These are phyloP conservation scores for Dentipellis fragilis DNA, from an alignment of 768 basidiomycete species.

Conservation along the genomic window DNA sequence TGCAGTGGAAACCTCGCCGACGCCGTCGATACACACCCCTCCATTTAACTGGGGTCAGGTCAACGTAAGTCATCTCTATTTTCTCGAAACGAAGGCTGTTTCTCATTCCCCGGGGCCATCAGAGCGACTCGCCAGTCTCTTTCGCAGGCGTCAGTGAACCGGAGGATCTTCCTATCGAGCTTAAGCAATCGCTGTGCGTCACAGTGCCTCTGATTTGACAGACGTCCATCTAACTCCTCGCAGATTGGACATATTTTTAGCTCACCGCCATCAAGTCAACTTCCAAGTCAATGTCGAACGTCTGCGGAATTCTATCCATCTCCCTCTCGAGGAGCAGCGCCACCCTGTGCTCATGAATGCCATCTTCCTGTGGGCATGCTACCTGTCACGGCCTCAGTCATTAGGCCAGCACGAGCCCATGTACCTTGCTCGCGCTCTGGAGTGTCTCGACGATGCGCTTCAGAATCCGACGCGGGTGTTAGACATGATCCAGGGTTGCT, in stretches of 20 bases:
- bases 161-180: slow-evolving; percentile 17
- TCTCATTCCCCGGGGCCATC: too few species aligned
- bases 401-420: slow-evolving; percentile 64
- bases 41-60: slow-evolving; percentile 6
- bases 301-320: slow-evolving; percentile 49
- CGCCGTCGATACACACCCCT: slow-evolving; percentile 4
- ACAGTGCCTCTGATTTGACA: background rate
- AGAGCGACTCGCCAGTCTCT: too few species aligned
- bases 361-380: slow-evolving; percentile 78
- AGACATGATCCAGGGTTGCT: slow-evolving; percentile 71
- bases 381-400: slow-evolving; percentile 61
- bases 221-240: slow-evolving; percentile 3
- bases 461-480: slow-evolving; percentile 43
- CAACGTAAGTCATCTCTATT: background rate
- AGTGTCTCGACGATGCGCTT: slow-evolving; percentile 54
- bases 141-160: slow-evolving; percentile 3
- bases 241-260: slow-evolving; percentile 68
- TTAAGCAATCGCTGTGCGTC: slow-evolving; percentile 12
- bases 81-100: background rate
- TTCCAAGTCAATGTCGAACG: slow-evolving; percentile 60
- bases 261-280: slow-evolving; percentile 67
- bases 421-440: slow-evolving; percentile 56
- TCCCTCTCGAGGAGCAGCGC: slow-evolving; percentile 47
- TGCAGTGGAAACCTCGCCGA: slow-evolving; percentile 2
- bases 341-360: slow-evolving; percentile 74